Evolutionary conservation across 2,329 filamentous ascomycete species (phyloP), one percentile per base, ranked within the genome.

Genomic region (Fusarium tuaranense): DNA sequence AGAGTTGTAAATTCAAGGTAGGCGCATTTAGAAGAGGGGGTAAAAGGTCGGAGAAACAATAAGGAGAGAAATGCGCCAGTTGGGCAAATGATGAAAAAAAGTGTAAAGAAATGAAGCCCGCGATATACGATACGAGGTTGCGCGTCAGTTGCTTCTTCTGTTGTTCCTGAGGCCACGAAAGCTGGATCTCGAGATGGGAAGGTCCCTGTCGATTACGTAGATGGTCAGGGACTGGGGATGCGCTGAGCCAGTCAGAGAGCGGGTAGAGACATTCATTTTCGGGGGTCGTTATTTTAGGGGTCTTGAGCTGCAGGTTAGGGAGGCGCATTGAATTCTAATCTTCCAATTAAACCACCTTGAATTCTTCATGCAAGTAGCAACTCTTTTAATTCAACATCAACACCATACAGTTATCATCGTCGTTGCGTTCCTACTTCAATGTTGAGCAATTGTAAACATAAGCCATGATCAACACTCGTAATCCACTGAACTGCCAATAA

Each of bases 201-300:
- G 67, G 63, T 59, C 27, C 48, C 66, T 62, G 55, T 65, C 72
- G 61, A 75, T 75, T 75, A 75, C 73, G 72, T 75, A 69, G 73
- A 75, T 75, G 72, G 70, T 51, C 53, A 65, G 63, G 63, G 38
- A 60, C 53, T 16, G 53, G 39, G 34, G 51, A 51, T 70, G 61
- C 44, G 59, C 32, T n/a, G 39, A 59, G 25, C 67, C 68, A 74
- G 55, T 71, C 32, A 64, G 25, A 58, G 58, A 61, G 60, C 27
- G 57, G 66, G 27, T 27, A 51, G 59, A 41, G 34, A 62, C n/a
- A 72, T 30, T 20, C 55, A 51, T 74, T 64, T 48, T 20, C 34
- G 39, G 38, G 25, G 30, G n/a, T 22, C 7, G n/a, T 63, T 39
- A 55, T 55, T 55, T 63, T 55, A 55, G 32, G 61, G 22, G 46